phyloP scores from a whole-genome alignment of 805 yeast species.

The Babjeviella inositovora region DNA sequence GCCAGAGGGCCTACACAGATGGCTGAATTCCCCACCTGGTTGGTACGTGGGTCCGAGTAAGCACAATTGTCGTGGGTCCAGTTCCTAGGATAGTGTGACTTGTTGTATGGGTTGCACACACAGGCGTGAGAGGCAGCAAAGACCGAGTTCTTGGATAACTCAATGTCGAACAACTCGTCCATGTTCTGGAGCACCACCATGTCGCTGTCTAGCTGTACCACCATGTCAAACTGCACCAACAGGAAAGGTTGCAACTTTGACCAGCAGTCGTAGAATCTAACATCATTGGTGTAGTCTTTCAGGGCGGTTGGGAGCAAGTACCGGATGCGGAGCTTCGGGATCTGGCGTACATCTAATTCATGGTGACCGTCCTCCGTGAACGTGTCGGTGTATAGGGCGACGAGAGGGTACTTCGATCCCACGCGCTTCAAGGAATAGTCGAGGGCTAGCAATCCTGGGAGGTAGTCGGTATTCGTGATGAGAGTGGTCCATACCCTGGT shows the following conservation, averaged over 20 bases:
- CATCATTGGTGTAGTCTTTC: constrained; percentile 29
- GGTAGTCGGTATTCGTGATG: constrained; percentile 31
- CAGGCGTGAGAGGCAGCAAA: constrained; percentile 51
- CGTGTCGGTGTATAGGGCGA: constrained; percentile 35
- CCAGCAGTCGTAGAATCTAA: constrained; percentile 46
- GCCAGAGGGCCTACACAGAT: constrained; percentile 32
- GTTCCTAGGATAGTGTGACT: constrained; percentile 33
- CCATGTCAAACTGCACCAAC: constrained; percentile 30
- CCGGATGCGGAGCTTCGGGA: constrained; percentile 21
- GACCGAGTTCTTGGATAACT: constrained; percentile 13
- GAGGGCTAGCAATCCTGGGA: constrained; percentile 33
- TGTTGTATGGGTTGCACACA: constrained; percentile 39
- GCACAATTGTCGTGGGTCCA: constrained; percentile 38
- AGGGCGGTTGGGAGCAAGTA: constrained; percentile 23
- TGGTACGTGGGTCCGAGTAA: constrained; percentile 24
- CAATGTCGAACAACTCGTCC: constrained; percentile 40
- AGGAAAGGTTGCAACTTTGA: constrained; percentile 40
- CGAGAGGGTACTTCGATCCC: constrained; percentile 29
- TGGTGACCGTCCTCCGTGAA: constrained; percentile 22
- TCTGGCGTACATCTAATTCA: constrained; percentile 18
- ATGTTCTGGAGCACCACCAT: constrained; percentile 40
- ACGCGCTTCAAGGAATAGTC: constrained; percentile 24
- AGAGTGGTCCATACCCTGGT: constrained; percentile 41
- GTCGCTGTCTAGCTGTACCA: constrained; percentile 41
- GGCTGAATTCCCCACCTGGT: neutral